Conservation (phyloP, 129 eudicot genomes). For the Escallonia rubra region DNA sequence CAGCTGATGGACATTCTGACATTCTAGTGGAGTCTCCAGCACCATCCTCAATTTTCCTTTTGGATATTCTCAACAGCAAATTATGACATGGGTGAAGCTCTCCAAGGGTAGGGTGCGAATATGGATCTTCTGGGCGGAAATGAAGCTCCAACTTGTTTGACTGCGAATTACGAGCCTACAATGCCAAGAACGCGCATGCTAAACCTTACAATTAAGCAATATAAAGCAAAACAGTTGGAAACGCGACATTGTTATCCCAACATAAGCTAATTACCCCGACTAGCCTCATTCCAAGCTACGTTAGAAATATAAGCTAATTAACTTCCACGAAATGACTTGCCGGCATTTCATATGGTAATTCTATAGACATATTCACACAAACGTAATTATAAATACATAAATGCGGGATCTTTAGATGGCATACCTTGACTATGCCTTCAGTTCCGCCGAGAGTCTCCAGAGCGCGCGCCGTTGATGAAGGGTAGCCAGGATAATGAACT, state of each 20-base stretch:
- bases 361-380: background rate
- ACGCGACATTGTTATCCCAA: background rate
- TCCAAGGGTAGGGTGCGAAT: constrained; percentile 82
- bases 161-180: constrained; percentile 58
- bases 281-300: background rate
- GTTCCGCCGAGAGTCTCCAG: constrained; percentile 79
- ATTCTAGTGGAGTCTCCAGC: background rate
- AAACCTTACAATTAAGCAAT: background rate
- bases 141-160: constrained; percentile 67
- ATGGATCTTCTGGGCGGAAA: constrained; percentile 98
- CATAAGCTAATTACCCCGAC: background rate
- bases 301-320: background rate
- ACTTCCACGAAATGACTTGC: background rate
- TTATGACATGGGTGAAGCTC: constrained; percentile 49
- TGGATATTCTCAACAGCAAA: constrained; percentile 65
- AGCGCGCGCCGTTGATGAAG: constrained; percentile 77
- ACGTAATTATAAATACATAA: background rate
- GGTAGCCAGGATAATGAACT: constrained; percentile 86
- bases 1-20: background rate
- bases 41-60: constrained; percentile 21
- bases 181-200: constrained; percentile 6
- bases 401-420: background rate
- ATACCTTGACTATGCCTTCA: constrained; percentile 70
- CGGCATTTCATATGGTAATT: background rate
- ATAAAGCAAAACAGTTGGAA: background rate